Conservation (phyloP, 1,139 yeast genomes). For the Saccharomyces hybrid region DNA sequence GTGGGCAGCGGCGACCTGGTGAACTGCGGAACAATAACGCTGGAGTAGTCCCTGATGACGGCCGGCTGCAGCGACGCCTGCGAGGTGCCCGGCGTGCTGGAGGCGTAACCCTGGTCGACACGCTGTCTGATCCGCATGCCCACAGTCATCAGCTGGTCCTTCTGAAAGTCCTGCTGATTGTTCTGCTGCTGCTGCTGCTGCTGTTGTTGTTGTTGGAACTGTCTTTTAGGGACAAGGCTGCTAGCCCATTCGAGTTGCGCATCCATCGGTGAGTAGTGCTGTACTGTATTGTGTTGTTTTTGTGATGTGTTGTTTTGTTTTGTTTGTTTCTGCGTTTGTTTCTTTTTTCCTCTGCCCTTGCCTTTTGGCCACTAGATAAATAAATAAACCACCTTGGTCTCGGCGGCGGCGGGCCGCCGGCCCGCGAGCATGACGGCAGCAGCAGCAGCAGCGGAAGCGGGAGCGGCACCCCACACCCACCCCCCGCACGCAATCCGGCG, state of each 20-base stretch:
- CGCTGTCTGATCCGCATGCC: conserved; percentile 70
- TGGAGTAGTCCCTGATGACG: conserved; percentile 9
- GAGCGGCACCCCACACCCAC: no score
- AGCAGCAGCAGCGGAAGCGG: no score
- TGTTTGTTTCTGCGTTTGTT: background rate
- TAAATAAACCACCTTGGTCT: no score
- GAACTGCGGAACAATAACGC: conserved; percentile 14
- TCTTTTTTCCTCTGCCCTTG: background rate
- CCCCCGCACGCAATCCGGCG: no score
- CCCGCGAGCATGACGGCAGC: no score
- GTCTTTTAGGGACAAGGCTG: background rate
- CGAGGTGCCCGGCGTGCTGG: conserved; percentile 2
- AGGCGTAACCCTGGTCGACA: conserved; percentile 50
- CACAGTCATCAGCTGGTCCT: conserved; percentile 40
- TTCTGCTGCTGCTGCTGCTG: conserved; percentile 1
- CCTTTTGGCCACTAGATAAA: background rate
- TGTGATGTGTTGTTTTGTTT: background rate
- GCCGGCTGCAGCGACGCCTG: background rate
- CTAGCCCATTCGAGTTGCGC: background rate
- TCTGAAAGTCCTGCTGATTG: conserved; percentile 21
- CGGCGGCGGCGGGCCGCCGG: no score
- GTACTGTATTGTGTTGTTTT: background rate
- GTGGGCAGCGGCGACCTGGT: conserved; percentile 23
- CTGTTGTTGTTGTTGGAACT: background rate
- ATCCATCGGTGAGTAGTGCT: background rate